Conservation (phyloP, 768 basidiomycete species). For the Termitomyces sp. region DNA sequence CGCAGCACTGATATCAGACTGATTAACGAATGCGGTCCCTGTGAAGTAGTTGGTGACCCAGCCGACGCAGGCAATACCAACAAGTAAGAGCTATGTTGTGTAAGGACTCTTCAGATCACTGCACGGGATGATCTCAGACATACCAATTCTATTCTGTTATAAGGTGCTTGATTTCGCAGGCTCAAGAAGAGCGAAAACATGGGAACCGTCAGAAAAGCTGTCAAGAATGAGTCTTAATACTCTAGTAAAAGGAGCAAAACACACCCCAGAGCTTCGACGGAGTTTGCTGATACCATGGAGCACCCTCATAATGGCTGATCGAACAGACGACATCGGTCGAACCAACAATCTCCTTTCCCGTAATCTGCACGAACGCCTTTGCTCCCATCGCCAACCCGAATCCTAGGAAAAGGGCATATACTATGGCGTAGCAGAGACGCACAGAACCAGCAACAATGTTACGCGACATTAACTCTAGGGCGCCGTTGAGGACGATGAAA, state of each 20-base stretch:
- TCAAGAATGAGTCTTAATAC: not conserved
- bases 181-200: conserved; percentile 66
- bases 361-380: conserved; percentile 1
- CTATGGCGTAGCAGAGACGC: conserved; percentile 73
- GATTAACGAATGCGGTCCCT: conserved; percentile 55
- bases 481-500: conserved; percentile 68
- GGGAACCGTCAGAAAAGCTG: conserved; percentile 72
- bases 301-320: conserved; percentile 50
- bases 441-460: conserved; percentile 86
- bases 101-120: not conserved
- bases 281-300: conserved; percentile 74
- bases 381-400: conserved; percentile 71
- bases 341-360: conserved; percentile 1
- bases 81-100: conserved; percentile 13
- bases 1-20: conserved; percentile 77
- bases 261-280: conserved; percentile 73
- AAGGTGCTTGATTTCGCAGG: conserved; percentile 62
- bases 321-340: conserved; percentile 43
- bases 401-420: conserved; percentile 76
- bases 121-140: not conserved
- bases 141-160: conserved; percentile 55
- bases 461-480: conserved; percentile 76
- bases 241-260: conserved; percentile 19
- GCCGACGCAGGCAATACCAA: conserved; percentile 63
- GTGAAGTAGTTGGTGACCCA: conserved; percentile 82